Evolutionary conservation across 2,329 filamentous ascomycete genomes (phyloP).

Genomic region (Dactylellina haptotyla): DNA sequence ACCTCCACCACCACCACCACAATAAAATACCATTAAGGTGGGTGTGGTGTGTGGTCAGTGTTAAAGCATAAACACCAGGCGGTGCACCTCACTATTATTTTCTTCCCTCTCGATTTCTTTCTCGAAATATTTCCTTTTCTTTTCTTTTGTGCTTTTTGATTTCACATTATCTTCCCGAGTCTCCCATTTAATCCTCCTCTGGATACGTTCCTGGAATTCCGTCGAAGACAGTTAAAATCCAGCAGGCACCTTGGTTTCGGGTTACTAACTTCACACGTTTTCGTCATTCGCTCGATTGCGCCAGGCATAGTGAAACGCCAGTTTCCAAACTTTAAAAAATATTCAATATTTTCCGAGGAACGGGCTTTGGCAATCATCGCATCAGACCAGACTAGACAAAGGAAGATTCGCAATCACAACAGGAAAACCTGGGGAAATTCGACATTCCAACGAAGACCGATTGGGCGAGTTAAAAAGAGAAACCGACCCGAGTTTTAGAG

Average conservation of each 20-base stretch:
- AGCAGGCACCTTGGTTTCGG: slow-evolving; percentile 50
- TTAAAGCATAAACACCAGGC: slow-evolving; percentile 53
- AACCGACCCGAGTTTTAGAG: slow-evolving; percentile 11
- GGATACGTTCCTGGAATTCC: slow-evolving; percentile 18
- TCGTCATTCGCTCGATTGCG: slow-evolving; percentile 53
- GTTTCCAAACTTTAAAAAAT: slow-evolving; percentile 47
- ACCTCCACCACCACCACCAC: slow-evolving; percentile 31
- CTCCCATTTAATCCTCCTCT: slow-evolving; percentile 33
- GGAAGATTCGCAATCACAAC: slow-evolving; percentile 21
- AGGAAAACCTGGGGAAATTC: slow-evolving; percentile 43
- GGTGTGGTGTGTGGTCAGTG: slow-evolving; percentile 20
- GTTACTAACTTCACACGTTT: slow-evolving; percentile 53
- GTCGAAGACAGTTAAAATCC: slow-evolving; percentile 23
- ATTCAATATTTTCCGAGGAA: slow-evolving; percentile 48
- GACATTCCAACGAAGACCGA: slow-evolving; percentile 20
- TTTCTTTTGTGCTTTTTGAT: slow-evolving; percentile 11
- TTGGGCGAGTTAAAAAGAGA: slow-evolving; percentile 16
- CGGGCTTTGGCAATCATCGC: slow-evolving; percentile 39
- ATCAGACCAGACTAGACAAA: slow-evolving; percentile 15
- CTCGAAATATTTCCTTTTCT: slow-evolving; percentile 39
- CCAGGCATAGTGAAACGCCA: slow-evolving; percentile 53
- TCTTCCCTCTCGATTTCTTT: slow-evolving; percentile 10
- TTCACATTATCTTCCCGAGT: slow-evolving; percentile 33
- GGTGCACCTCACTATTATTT: slow-evolving; percentile 52
- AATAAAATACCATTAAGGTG: slow-evolving; percentile 15